Base-by-base conservation (phyloP, 2,329 filamentous ascomycete species). In the Colletotrichum spinosum region DNA sequence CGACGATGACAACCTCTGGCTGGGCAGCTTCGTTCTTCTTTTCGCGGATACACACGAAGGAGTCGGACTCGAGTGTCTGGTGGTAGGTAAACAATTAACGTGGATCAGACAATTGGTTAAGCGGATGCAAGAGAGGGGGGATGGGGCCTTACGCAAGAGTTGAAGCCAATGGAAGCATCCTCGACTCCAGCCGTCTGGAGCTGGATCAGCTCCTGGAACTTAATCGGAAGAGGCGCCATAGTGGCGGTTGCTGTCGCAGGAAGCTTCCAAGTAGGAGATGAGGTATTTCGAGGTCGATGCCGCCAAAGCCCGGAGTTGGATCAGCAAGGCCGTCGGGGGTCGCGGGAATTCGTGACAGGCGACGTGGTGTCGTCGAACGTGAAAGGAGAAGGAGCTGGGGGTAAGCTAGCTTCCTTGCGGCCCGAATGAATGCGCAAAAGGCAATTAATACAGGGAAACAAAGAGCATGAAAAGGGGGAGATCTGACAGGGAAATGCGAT, bases 51-150 rank as follows among this genome's bases (percentile, higher is more conserved):
- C 96, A 99, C 74, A 99, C 92, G 81, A 91, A 99, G 77, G 91
- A 88, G 81, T 99, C 96, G 77, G 96, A 99, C 86, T 99, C 96
- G 83, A 99, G 88, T 79, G 96, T 99, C 94, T 97, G 61, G 46
- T 59, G 85, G 89, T 17, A 17, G 17, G 82, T 86, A 94, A 91
- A 84, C 92, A 94, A 78, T 67, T 91, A 91, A 80, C 41, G 15
- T 42, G 6, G 17, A 94, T 94, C 85, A 95, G 96, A 76, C 92
- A 8, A 57, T 25, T 62, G 46, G 17, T n/a, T 90, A 85, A 96
- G 94, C 74, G 78, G 79, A 49, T 61, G 17, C 17, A 17, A 17
- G 17, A 64, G 71, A 70, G 67, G 72, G 75, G 42, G 75, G 33
- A 44, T 34, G 4, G 10, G 39, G 54, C 35, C 90, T 82, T 85